Conservation (phyloP, 108 stramenopile genomes). For the Pseudonitzschia multiseries region DNA sequence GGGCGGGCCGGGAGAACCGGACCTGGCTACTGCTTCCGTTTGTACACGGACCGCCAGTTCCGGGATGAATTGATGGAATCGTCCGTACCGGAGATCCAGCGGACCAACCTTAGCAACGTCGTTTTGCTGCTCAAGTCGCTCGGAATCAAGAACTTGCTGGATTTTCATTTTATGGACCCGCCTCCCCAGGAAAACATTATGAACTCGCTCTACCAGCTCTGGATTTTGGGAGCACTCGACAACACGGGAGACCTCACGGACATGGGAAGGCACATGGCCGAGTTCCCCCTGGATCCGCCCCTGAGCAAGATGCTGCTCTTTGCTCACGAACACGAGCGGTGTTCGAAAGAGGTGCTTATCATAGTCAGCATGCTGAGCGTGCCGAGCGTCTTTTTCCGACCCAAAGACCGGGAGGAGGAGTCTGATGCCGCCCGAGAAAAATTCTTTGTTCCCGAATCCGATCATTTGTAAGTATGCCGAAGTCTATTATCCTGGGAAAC, state of each 20-base stretch:
- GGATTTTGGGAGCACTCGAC: slow-evolving; percentile 97
- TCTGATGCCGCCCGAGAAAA: slow-evolving; percentile 97
- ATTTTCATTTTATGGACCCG: slow-evolving; percentile 99
- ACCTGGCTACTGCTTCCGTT: slow-evolving; percentile 94
- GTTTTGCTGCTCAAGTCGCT: slow-evolving; percentile 96
- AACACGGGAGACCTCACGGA: slow-evolving; percentile 91
- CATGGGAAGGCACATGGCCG: slow-evolving; percentile 93
- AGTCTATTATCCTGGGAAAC: too few relatives aligned
- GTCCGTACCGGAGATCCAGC: slow-evolving; percentile 97
- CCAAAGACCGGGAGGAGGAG: slow-evolving; percentile 97
- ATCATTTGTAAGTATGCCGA: slow-evolving; percentile 65
- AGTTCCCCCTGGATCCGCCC: slow-evolving; percentile 97
- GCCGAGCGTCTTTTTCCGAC: slow-evolving; percentile 96
- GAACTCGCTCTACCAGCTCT: slow-evolving; percentile 96
- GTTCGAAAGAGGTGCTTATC: slow-evolving; percentile 92
- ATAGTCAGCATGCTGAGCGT: slow-evolving; percentile 97
- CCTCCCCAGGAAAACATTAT: slow-evolving; percentile 97
- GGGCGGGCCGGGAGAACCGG: slow-evolving; percentile 98
- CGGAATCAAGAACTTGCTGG: slow-evolving; percentile 90
- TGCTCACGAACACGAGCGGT: slow-evolving; percentile 83
- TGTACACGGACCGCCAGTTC: slow-evolving; percentile 97
- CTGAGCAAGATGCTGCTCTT: slow-evolving; percentile 97
- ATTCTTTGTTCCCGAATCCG: slow-evolving; percentile 99
- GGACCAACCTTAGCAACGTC: slow-evolving; percentile 98
- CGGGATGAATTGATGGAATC: slow-evolving; percentile 93